Evolutionary conservation across 352 stramenopile species (phyloP).

Genomic region (Thalassiosira mediterranea): DNA sequence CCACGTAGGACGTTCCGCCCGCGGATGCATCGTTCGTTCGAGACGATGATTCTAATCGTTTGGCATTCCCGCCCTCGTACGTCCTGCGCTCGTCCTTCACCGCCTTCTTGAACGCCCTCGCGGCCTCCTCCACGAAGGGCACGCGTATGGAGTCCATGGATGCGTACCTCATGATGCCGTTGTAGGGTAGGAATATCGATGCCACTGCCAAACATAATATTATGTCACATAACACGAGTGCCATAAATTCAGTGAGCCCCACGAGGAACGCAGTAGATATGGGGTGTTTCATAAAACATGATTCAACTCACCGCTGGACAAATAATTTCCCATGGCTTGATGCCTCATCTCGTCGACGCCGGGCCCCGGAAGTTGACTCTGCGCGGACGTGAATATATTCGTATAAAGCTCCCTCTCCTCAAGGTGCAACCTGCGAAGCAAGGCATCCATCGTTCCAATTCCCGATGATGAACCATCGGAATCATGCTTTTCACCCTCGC

Average conservation of each 20-base stretch:
- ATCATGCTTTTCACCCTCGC: too few species aligned
- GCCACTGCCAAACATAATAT: conserved; percentile 6
- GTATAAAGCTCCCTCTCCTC: conserved; percentile 28
- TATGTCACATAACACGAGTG: too few species aligned
- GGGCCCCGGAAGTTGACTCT: conserved; percentile 2
- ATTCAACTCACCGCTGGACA: too few species aligned
- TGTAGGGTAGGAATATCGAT: conserved; percentile 17
- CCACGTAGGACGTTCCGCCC: conserved; percentile 22
- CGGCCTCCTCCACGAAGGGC: conserved; percentile 48
- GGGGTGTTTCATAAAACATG: too few species aligned
- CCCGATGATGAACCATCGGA: too few species aligned
- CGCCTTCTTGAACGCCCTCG: conserved; percentile 23
- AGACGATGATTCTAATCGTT: background rate
- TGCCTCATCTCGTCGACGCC: conserved; percentile 20
- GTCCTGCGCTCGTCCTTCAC: conserved; percentile 19
- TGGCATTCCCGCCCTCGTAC: background rate
- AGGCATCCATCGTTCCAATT: too few species aligned
- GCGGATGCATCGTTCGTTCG: background rate
- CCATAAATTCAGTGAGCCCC: too few species aligned
- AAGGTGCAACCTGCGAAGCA: conserved; percentile 28
- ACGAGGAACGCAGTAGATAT: too few species aligned
- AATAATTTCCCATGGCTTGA: conserved; percentile 22
- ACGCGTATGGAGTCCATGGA: conserved; percentile 35
- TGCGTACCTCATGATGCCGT: conserved; percentile 36
- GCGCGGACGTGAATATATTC: conserved; percentile 18